Percentiles rank a stretch among this genome's conserved stretches.
phyloP scores from a whole-genome alignment of 139 green algal genomes.

The Tetraselmis chui region DNA sequence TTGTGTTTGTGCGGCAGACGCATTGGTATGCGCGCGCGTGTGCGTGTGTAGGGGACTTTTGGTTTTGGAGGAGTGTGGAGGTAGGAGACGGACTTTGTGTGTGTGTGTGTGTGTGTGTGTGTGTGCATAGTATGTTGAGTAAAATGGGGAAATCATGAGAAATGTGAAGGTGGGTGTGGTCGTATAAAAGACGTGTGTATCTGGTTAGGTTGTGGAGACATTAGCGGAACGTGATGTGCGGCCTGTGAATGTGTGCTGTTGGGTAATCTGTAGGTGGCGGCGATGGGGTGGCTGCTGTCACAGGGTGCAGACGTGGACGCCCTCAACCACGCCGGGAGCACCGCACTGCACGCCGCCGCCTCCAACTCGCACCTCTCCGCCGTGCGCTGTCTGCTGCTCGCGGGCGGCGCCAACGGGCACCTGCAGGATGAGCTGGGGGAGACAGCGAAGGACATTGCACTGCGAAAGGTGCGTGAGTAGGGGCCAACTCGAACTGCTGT shows the following conservation, averaged over 20 bases:
- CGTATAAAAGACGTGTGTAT: no score
- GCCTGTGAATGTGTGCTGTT: no score
- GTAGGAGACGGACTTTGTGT: no score
- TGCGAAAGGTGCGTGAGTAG: not conserved
- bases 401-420: slow-evolving; percentile 22
- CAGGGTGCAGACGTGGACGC: slow-evolving; percentile 24
- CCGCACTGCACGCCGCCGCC: slow-evolving; percentile 42
- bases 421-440: slow-evolving; percentile 28
- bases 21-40: no score
- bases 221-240: no score
- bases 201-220: no score
- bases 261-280: slow-evolving; percentile 24
- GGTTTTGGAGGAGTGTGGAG: no score
- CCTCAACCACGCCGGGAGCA: slow-evolving; percentile 37
- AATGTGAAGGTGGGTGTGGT: no score
- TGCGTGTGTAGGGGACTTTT: no score
- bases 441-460: slow-evolving; percentile 23
- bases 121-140: no score
- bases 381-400: slow-evolving; percentile 24
- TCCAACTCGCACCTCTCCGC: slow-evolving; percentile 21
- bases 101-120: not conserved
- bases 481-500: not conserved
- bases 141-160: no score
- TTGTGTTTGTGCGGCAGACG: no score
- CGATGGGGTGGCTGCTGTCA: slow-evolving; percentile 40